Conservation (phyloP, 371 early-diverging fungal genomes). For the Syncephalastrum sp. region DNA sequence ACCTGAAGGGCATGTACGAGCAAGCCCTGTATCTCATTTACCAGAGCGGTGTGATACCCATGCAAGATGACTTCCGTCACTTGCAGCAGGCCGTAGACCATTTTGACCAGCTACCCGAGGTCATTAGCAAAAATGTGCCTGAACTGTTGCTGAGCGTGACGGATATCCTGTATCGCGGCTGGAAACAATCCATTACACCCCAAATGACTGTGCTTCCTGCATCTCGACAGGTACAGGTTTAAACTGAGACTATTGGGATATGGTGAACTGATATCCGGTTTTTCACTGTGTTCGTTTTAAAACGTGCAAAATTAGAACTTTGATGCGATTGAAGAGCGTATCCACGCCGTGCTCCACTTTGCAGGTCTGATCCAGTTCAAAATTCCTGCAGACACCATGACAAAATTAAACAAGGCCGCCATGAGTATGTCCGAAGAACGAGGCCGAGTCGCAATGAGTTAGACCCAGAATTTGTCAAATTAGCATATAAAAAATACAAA, state of each 20-base stretch:
- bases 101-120: conserved; percentile 65
- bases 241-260: background rate
- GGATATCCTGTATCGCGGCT: conserved; percentile 59
- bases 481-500: too few relatives aligned
- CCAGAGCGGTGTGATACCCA: conserved; percentile 58
- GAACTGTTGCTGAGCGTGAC: conserved; percentile 72
- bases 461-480: too few relatives aligned
- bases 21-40: conserved; percentile 25
- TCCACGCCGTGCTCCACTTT: conserved; percentile 74
- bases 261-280: background rate
- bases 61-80: conserved; percentile 49
- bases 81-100: conserved; percentile 64
- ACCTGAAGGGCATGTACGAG: conserved; percentile 16
- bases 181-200: conserved; percentile 12
- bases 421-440: too few relatives aligned
- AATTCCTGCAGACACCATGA: conserved; percentile 78
- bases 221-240: conserved; percentile 16
- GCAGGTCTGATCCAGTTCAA: conserved; percentile 81
- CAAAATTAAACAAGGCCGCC: conserved; percentile 66
- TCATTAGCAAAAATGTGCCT: conserved; percentile 75
- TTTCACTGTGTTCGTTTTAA: background rate
- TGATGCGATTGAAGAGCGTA: conserved; percentile 29
- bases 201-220: conserved; percentile 10
- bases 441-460: too few relatives aligned
- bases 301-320: conserved; percentile 9